Evolutionary conservation across 495 filamentous ascomycete genomes (phyloP).

Genomic region (Lasiosphaeria hispida): DNA sequence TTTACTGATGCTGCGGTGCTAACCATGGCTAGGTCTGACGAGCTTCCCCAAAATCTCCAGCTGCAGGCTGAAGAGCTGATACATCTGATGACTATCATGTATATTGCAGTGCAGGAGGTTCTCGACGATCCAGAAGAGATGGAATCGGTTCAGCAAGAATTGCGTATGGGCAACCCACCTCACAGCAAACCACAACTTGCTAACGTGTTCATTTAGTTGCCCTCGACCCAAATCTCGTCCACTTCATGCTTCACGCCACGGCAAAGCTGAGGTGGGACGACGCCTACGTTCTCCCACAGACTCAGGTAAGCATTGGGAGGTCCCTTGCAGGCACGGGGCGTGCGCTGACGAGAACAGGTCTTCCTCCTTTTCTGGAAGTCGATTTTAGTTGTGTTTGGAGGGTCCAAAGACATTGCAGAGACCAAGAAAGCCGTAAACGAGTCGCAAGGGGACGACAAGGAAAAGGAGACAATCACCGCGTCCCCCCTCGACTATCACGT

Average conservation of each 20-base stretch:
- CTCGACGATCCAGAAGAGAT: slow-evolving; percentile 48
- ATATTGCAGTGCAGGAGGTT: slow-evolving; percentile 68
- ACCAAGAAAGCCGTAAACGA: slow-evolving; percentile 66
- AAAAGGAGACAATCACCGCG: slow-evolving; percentile 70
- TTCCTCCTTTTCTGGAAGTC: slow-evolving; percentile 89
- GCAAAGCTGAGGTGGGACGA: slow-evolving; percentile 89
- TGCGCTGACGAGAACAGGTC: slow-evolving; percentile 42
- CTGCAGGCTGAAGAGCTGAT: slow-evolving; percentile 54
- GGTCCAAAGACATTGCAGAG: slow-evolving; percentile 63
- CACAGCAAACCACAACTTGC: background rate
- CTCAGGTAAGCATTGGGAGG: slow-evolving; percentile 21
- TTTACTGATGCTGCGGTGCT: slow-evolving; percentile 20
- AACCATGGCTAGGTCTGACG: slow-evolving; percentile 37
- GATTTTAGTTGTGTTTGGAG: slow-evolving; percentile 80
- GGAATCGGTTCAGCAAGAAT: slow-evolving; percentile 34
- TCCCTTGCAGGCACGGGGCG: background rate
- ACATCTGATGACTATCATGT: slow-evolving; percentile 65
- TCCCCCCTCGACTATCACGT: slow-evolving; percentile 94
- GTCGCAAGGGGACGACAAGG: slow-evolving; percentile 42
- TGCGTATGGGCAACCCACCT: slow-evolving; percentile 32
- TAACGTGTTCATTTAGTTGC: slow-evolving; percentile 39
- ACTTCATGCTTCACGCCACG: slow-evolving; percentile 71
- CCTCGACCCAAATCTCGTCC: slow-evolving; percentile 66
- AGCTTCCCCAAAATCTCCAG: slow-evolving; percentile 35
- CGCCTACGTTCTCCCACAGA: slow-evolving; percentile 34